A percentile compares a stretch with the other conserved stretches of the same genome.
Conservation (phyloP, 2,329 filamentous ascomycete genomes). For the Phyllosticta citrichinensis region DNA sequence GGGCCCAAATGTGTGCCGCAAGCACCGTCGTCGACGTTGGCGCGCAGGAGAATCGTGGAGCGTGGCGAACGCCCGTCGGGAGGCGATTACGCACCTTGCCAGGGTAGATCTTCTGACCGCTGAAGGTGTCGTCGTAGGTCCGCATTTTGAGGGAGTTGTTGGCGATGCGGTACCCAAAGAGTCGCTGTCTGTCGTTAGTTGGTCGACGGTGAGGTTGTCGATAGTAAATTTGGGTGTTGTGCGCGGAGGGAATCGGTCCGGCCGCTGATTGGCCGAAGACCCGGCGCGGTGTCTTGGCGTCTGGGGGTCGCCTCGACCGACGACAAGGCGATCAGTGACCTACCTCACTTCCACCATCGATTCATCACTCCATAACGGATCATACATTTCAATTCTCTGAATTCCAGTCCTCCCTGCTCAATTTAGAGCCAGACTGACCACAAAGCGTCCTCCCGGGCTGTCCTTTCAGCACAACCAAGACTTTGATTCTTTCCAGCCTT, state of each 20-base stretch:
- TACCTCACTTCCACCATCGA: not conserved
- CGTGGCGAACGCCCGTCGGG: not conserved
- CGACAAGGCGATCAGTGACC: not conserved
- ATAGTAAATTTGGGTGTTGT: conserved; percentile 20
- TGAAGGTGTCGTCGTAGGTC: conserved; percentile 72
- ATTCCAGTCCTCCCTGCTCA: not conserved
- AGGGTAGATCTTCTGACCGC: conserved; percentile 69
- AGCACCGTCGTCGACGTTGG: not conserved
- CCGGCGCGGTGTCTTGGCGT: conserved; percentile 4
- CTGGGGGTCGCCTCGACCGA: not conserved
- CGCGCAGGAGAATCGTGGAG: not conserved
- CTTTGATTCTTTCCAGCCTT: not conserved
- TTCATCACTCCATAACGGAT: not conserved
- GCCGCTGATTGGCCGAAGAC: conserved; percentile 6
- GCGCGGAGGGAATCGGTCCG: conserved; percentile 10
- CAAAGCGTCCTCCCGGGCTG: not conserved
- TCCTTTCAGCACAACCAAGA: not conserved
- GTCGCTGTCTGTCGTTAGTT: conserved; percentile 22
- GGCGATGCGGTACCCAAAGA: conserved; percentile 26
- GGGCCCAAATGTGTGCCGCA: not conserved
- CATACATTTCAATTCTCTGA: not conserved
- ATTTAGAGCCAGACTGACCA: not conserved
- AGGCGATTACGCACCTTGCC: conserved; percentile 53
- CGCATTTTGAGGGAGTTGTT: conserved; percentile 51
- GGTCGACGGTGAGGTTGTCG: conserved; percentile 20